Evolutionary conservation across 257 asterid species (phyloP).

Genomic region (Verbena officinalis): DNA sequence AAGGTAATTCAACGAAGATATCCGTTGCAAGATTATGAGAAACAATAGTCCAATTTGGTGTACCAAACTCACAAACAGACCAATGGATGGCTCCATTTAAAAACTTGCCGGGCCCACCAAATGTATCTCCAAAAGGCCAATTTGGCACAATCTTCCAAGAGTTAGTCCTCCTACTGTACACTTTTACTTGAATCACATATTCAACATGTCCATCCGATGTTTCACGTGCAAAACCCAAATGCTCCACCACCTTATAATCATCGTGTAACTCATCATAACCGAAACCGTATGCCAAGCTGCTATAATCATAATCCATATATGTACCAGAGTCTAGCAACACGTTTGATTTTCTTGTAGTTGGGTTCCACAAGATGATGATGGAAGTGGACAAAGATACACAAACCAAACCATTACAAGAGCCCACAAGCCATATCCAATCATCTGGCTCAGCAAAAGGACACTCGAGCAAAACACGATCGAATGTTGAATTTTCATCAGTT

Average conservation of each 20-base stretch:
- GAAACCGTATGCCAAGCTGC: slow-evolving; percentile 4
- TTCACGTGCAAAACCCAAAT: not conserved
- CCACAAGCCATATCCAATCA: slow-evolving; percentile 25
- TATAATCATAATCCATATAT: not conserved
- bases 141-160: slow-evolving; percentile 30
- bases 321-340: slow-evolving; percentile 22
- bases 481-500: not conserved
- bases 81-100: slow-evolving; percentile 36
- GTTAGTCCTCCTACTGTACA: slow-evolving; percentile 27
- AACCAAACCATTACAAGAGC: slow-evolving; percentile 36
- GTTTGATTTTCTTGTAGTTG: slow-evolving; percentile 17
- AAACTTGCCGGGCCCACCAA: slow-evolving; percentile 25
- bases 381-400: slow-evolving; percentile 24
- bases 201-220: not conserved
- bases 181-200: slow-evolving; percentile 23
- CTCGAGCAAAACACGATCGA: slow-evolving; percentile 29
- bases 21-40: slow-evolving; percentile 32
- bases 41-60: slow-evolving; percentile 9
- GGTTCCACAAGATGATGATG: slow-evolving; percentile 32
- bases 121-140: slow-evolving; percentile 22
- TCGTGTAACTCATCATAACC: slow-evolving; percentile 34
- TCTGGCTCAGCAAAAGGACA: slow-evolving; percentile 22
- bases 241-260: slow-evolving; percentile 37
- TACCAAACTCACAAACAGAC: slow-evolving; percentile 6
- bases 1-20: slow-evolving; percentile 6